Evolutionary conservation across 78 protist genomes (phyloP), one percentile per base, ranked within the genome.

Genomic region (Speleostelium caveatum): DNA sequence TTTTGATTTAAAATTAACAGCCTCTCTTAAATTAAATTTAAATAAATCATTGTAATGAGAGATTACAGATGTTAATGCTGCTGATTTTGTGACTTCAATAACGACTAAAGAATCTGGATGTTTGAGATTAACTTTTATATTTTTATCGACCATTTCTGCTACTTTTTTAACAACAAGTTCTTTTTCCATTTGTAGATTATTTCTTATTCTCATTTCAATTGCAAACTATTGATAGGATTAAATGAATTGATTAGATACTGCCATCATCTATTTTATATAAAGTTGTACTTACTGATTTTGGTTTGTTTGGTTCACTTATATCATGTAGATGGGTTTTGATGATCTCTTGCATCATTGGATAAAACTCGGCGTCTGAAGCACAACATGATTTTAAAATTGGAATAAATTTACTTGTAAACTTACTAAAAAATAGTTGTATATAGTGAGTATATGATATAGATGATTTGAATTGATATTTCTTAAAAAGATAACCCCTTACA

Each of bases 201-300:
- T 80, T 68, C 89, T 80, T 14, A 49, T 60, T 68, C 89, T 80
- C 2, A 55, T 30, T 39, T 80, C 89, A 39, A 80, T 68, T n/a
- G 72, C 68, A 68, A 80, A 80, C n/a, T 65, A 32, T 53, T 63
- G 63, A 21, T 67, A 8, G 63, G 24, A 33, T 24, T 53, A 17
- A 8, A 56, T 38, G 63, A 80, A 56, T 36, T 36, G 8, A 2
- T 80, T 32, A 16, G 10, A 14, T 45, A 45, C 53, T 45, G 6
- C 53, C 10, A 14, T 45, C 10, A 10, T 10, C 53, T 14, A 14
- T 10, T 45, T 10, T 45, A 10, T 45, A 45, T 14, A 6, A 6
- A 45, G 6, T 45, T 6, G 53, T 45, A 10, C 53, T 45, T 45
- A n/a, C n/a, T n/a, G n/a, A n/a, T n/a, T n/a, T n/a, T n/a, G n/a